Evolutionary conservation across 345 rosid species (phyloP).

Genomic region (Salix suchowensis): DNA sequence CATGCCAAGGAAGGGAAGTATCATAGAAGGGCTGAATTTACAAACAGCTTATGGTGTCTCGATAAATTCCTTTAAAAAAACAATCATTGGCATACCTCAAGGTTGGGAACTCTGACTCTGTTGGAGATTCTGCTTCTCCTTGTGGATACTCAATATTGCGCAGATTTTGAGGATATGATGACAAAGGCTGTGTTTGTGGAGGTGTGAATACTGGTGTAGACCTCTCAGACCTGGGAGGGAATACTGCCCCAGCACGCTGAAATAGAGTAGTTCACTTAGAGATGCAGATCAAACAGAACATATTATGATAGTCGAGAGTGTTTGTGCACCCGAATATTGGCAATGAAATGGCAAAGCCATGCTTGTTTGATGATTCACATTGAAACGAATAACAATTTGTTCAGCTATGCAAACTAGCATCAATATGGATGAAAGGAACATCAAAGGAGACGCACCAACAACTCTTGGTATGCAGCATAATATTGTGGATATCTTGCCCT

Average conservation of each 20-base stretch:
- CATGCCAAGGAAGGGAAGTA: not conserved
- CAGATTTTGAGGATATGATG: constrained; percentile 76
- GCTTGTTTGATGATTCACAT: not conserved
- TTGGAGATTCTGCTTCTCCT: constrained; percentile 64
- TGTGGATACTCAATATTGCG: constrained; percentile 51
- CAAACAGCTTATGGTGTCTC: not conserved
- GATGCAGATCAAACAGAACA: not conserved
- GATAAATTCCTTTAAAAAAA: constrained; percentile 6
- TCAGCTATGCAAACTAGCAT: constrained; percentile 11
- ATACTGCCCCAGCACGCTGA: constrained; percentile 98
- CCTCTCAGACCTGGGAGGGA: constrained; percentile 88
- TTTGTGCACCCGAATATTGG: not conserved
- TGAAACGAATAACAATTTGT: constrained; percentile 1
- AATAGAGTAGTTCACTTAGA: constrained; percentile 19
- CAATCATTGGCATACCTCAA: constrained; percentile 51
- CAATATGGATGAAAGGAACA: not conserved
- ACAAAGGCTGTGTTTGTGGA: constrained; percentile 85
- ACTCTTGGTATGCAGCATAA: constrained; percentile 92
- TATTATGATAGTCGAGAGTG: constrained; percentile 4
- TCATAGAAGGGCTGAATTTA: not conserved
- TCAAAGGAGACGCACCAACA: constrained; percentile 61
- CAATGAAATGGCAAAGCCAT: not conserved
- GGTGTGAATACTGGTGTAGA: constrained; percentile 93
- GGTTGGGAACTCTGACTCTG: constrained; percentile 85
- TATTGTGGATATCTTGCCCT: constrained; percentile 99